phyloP scores from a whole-genome alignment of 2,329 filamentous ascomycete species.

The Stachybotrys chlorohalonatus region DNA sequence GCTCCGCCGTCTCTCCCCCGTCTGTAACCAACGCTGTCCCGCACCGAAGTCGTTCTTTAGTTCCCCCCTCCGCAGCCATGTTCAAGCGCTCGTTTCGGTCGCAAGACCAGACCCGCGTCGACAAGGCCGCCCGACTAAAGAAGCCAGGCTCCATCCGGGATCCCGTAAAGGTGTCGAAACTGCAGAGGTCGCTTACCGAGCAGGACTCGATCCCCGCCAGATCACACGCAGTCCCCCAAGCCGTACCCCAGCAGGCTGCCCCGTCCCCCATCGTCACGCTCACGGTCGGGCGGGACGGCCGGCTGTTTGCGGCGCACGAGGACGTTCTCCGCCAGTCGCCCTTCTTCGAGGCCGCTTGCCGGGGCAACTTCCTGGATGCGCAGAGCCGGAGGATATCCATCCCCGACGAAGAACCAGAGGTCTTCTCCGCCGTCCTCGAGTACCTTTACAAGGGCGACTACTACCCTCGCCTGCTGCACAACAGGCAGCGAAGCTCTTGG shows the following conservation, averaged over 20 bases:
- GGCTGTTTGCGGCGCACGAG: slow-evolving; percentile 91
- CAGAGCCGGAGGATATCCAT: slow-evolving; percentile 72
- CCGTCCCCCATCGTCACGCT: slow-evolving; percentile 76
- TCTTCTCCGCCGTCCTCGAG: slow-evolving; percentile 89
- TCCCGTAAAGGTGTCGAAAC: slow-evolving; percentile 70
- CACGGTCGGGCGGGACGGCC: slow-evolving; percentile 72
- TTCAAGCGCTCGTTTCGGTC: slow-evolving; percentile 88
- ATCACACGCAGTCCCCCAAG: slow-evolving; percentile 5
- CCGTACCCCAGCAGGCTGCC: slow-evolving; percentile 12
- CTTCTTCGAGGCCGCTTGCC: slow-evolving; percentile 68
- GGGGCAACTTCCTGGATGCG: slow-evolving; percentile 63
- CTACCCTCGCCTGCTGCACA: slow-evolving; percentile 79
- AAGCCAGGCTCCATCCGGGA: slow-evolving; percentile 51
- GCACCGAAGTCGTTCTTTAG: slow-evolving; percentile 15
- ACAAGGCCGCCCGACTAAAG: slow-evolving; percentile 81
- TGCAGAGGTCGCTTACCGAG: slow-evolving; percentile 72
- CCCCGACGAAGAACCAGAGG: slow-evolving; percentile 73
- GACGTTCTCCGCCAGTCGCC: slow-evolving; percentile 80
- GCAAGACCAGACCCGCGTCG: slow-evolving; percentile 64
- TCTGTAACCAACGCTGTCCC: slow-evolving; percentile 1
- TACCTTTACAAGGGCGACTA: slow-evolving; percentile 97
- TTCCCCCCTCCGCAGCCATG: slow-evolving; percentile 46
- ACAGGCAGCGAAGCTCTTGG: slow-evolving; percentile 81
- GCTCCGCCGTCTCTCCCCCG: neutral
- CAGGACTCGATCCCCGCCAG: slow-evolving; percentile 20